Evolutionary conservation across 1,284 basidiomycete species (phyloP), one percentile per base, ranked within the genome.

Genomic region (Pyrrhoderma lamaoense): DNA sequence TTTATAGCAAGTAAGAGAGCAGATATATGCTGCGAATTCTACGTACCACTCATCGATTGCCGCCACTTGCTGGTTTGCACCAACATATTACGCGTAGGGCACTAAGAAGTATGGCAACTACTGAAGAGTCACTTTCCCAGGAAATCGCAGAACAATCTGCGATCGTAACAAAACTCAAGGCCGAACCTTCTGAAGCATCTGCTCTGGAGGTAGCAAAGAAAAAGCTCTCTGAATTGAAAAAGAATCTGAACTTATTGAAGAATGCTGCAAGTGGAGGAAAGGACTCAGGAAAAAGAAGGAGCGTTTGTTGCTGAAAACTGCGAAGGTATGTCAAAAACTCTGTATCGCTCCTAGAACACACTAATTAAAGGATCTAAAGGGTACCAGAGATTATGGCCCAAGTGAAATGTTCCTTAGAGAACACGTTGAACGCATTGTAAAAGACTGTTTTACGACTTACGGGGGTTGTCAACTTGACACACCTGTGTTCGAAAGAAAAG

Each of bases 401-500:
- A 78, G 80, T n/a, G 92, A 96, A 63, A 96, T 96, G 79, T 84
- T 89, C 63, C 84, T 96, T 58, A 83, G 95, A 54, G 86, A 90
- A 62, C 82, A 89, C 67, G 88, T 99, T 63, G 95, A 98, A 64
- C 74, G 78, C 37, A 91, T 86, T 48, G 88, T 99, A 60, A 89
- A 92, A 64, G 81, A 86, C 3, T 82, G 85, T 57, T 99, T 99
- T 67, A 82, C 90, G 51, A 79, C 83, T 13, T 96, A 89, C 65
- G 95, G 96, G 35, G 95, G 86, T 2, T 80, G 85, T 53, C 93
- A 91, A 56, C 91, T 99, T 56, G 95, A 99, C 69, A 99, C 95
- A 1, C 95, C 95, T 53, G 93, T 98, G 16, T 98, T 99, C 62
- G 95, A 99, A 72, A 84, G 95, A 57, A 94, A 93, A 67, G 95